Conservation (phyloP, 2,329 filamentous ascomycete genomes). For the Phoma sp. region DNA sequence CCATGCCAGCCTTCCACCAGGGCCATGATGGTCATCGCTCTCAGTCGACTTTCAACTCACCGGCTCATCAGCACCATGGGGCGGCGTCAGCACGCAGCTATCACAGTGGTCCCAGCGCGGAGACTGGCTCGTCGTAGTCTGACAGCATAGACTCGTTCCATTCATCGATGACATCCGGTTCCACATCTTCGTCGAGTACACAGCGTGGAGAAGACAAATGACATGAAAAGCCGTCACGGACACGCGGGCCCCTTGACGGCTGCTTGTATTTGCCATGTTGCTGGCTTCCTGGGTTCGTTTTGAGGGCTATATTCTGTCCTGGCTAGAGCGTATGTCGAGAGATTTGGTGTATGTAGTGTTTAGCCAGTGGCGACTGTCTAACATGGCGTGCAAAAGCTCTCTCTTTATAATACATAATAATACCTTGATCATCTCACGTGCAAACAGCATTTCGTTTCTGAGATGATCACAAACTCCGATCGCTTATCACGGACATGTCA, state of each 20-base stretch:
- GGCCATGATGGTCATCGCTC: constrained; percentile 40
- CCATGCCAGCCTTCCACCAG: constrained; percentile 27
- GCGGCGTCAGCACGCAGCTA: constrained; percentile 31
- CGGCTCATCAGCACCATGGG: constrained; percentile 26
- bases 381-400: not conserved
- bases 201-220: constrained; percentile 19
- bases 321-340: constrained; percentile 7
- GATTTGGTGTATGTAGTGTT: not conserved
- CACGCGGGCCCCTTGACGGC: constrained; percentile 33
- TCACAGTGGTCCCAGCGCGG: constrained; percentile 33
- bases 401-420: not conserved
- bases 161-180: constrained; percentile 7
- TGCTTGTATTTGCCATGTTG: constrained; percentile 40
- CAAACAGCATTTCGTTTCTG: not conserved
- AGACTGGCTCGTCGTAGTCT: constrained; percentile 38
- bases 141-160: constrained; percentile 26
- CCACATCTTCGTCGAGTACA: constrained; percentile 20
- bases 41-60: constrained; percentile 7
- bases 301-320: constrained; percentile 46
- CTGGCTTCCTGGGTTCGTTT: constrained; percentile 43
- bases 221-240: constrained; percentile 36
- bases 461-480: too few species aligned
- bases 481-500: too few species aligned
- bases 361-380: not conserved
- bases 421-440: not conserved